Base-by-base conservation (phyloP, 805 yeast genomes). In the Lachancea quebecensis region DNA sequence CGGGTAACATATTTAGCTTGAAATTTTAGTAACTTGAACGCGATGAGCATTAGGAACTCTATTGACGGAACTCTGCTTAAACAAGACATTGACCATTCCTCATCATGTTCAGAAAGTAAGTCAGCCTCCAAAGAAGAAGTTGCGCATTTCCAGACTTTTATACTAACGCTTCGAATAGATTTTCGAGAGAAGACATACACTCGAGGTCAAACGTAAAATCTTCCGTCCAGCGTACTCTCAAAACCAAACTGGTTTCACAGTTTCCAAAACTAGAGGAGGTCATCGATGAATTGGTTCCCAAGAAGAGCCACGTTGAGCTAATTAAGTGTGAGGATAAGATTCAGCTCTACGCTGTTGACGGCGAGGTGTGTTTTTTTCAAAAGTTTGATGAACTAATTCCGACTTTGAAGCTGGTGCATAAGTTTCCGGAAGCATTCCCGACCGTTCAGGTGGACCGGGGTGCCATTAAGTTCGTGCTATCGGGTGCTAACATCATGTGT, bases 401-500 rank as follows among this genome's bases (percentile, higher is more conserved):
- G 12, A 68, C 86, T 30, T 71, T 91, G 52, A 77, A 73, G 54
- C 64, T 83, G 14, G 87, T 88, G 28, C 96, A 88, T 66, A 79
- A 79, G 63, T 86, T 82, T 60, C 96, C 97, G 4, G 73, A 75
- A 9, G 78, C 82, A 32, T 90, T 90, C 68, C 96, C 96, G 17
- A 69, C 77, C 31, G 95, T 90, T 37, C 85, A 81, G 60, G 97
- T 91, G 10, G 98, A 90, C 59, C 76, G 96, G 62, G 98, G 98
- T 47, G 98, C 98, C 42, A 90, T 90, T 63, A 90, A 90, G 66
- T 90, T 90, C 59, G 93, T 90, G 21, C 69, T 90, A n/a, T 83
- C 95, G 3, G 98, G 97, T 46, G 96, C 97, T 27, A 90, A 90
- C 59, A 85, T 90, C 58, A 90, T 90, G 98, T 90, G 96, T 66